Conservation (phyloP, 257 asterid species). For the Ligustrum vulgare region DNA sequence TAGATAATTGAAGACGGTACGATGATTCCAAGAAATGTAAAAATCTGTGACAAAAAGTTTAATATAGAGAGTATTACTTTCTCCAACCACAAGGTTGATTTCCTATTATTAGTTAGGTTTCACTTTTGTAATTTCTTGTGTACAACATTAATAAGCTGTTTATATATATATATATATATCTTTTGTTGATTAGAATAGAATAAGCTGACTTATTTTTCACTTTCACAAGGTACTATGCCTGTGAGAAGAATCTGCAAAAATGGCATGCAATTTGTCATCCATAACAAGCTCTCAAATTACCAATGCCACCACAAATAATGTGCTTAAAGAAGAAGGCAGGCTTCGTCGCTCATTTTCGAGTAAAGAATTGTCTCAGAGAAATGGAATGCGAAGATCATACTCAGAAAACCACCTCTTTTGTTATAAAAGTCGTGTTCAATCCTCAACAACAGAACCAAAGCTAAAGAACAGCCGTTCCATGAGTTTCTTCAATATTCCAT, state of each 20-base stretch:
- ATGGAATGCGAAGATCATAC: conserved; percentile 22
- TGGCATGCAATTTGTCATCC: neutral
- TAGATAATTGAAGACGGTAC: too few relatives aligned
- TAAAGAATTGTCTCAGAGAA: neutral
- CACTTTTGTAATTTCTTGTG: neutral
- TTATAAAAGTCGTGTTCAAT: conserved; percentile 22
- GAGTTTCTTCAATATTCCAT: conserved; percentile 48
- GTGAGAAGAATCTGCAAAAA: neutral
- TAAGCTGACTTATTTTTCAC: neutral
- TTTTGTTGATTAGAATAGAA: too few relatives aligned
- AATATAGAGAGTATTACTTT: neutral
- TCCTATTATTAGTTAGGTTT: neutral
- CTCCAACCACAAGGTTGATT: neutral
- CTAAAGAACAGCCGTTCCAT: conserved; percentile 40
- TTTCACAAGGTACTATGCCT: neutral
- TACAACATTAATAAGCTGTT: neutral
- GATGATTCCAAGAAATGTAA: neutral
- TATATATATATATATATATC: too few relatives aligned
- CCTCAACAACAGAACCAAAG: conserved; percentile 43
- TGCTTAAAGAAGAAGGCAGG: neutral
- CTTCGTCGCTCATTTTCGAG: conserved; percentile 18
- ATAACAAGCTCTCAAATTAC: neutral
- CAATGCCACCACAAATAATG: neutral
- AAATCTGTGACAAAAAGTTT: too few relatives aligned
- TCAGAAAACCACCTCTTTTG: conserved; percentile 16